Evolutionary conservation across 768 basidiomycete species (phyloP), one percentile per base, ranked within the genome.

Genomic region (Leccinum olivaceopallidum): DNA sequence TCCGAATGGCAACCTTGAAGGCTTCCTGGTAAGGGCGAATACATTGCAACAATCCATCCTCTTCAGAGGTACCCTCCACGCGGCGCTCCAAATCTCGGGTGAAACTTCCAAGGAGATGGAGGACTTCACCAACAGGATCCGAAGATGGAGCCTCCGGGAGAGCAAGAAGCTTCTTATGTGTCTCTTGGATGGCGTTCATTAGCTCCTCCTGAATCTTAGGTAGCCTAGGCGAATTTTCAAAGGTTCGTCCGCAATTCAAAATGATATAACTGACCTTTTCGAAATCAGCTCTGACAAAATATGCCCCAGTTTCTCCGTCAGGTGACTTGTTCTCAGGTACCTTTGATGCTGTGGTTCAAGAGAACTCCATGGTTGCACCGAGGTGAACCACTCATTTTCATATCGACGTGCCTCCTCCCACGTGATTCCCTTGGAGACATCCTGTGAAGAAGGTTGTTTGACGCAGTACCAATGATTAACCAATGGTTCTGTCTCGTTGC

Each of bases 281-380:
- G 80, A 72, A 39, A 91, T 88, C 4, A 88, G 71, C 30, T 86
- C 83, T 0, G 87, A 87, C 0, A 93, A 69, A 7, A 89, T 80
- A 0, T 71, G 61, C 58, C 89, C 88, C 42, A 92, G 71, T 6
- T 82, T 75, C 26, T 82, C 81, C 0, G 85, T 83, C 1, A 91
- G 75, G 55, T 81, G 84, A 24, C 59, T 62, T 0, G 89, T 90
- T 2, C 87, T 75, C 2, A 91, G 69, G 55, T 82, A 83, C 10
- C 76, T 77, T 58, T 82, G 80, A 59, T 83, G 82, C 13, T 77
- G 71, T 0, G 71, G 18, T 9, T 85, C 85, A 2, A 90, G 73
- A 7, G 78, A 75, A 4, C 75, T 79, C 87, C 87, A 90, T 0
- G 85, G 84, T 0, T 76, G 52, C 0, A 70, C 81, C 10, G 74